Base-by-base conservation (phyloP, 495 filamentous ascomycete genomes). In the Talaromyces thailandensis region DNA sequence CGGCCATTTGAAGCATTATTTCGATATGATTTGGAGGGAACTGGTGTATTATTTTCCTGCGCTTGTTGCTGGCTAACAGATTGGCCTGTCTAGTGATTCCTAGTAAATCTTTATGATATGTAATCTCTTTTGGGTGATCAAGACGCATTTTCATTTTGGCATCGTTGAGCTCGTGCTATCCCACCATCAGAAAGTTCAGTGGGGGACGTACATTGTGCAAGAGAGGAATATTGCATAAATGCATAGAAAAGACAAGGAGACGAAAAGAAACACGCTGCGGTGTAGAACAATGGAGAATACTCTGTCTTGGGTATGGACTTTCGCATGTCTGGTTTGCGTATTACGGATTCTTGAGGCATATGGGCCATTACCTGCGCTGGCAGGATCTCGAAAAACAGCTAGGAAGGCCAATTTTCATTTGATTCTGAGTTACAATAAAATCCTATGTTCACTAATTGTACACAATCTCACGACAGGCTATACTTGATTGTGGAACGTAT, bases 1-100 rank as follows among this genome's bases (percentile, higher is more conserved):
- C 64, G 82, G 24, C 80, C 81, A 8, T 73, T 71, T 37, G 82
- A 86, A 65, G 79, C 81, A 16, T 64, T 85, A 1, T 82, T 79
- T 62, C 70, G 75, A 74, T 76, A 68, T 26, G 65, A 31, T 57
- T 16, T 12, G 53, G 16, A 57, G 28, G 29, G 8, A 31, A 57
- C 32, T 32, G 32, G 26, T 28, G 25, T 57, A 29, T 31, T 12
- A 26, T 53, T 24, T 53, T 21, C 26, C 51, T 25, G n/a, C 29
- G 53, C 8, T 26, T 18, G 32, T 26, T 57, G 26, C 32, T 31
- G 53, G 53, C 53, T 57, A 57, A 57, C 25, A 57, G 2, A 57
- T 26, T 57, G 9, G 25, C 25, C 12, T 57, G 6, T 57, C 53
- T 40, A 71, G 73, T 8, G 78, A 81, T 61, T 77, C 78, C 9